Base-by-base conservation (phyloP, 306 rosid species). In the Castanospermum australe region DNA sequence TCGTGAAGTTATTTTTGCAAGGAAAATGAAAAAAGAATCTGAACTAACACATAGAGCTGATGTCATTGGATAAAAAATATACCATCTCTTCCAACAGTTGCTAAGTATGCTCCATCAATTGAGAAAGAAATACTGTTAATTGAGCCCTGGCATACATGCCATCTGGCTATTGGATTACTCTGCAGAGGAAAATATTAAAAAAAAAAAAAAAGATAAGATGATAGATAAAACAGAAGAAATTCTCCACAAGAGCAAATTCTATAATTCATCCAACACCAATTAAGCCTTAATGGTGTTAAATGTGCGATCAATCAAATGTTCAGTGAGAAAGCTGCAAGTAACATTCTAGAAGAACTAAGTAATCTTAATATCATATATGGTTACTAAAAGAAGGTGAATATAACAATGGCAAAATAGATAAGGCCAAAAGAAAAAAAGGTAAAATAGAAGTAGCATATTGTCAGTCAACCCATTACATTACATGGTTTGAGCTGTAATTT, bases 21-120 rank as follows among this genome's bases (percentile, higher is more conserved):
- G 55, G 13, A 55, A 67, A 69, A 73, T 52, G 17, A 67, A 42
- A 50, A 4, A 36, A 36, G 57, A 13, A 2, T 8, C 15, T 61
- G 33, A 36, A 64, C 14, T 69, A 78, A 30, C 64, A 76, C 15
- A 61, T 38, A 30, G 12, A 28, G 69, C 65, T 75, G 51, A 77
- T 13, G 42, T 60, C 42, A 48, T 28, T 33, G 47, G 74, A 77
- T 68, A 41, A 54, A 72, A 71, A 70, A 54, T 35, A 33, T 93
- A 96, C 99, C 99, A 79, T 93, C 99, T 81, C 99, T 91, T 78
- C 99, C 99, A 71, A 84, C 98, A 74, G 96, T 91, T 38, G 98
- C 98, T 63, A 96, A 52, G 87, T 81, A 86, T 55, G 86, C 81
- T 56, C 99, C 99, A 72, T 91, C 97, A 5, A 78, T 69, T 4